Conservation (phyloP, 495 filamentous ascomycete species). For the Durotheca rogersii region DNA sequence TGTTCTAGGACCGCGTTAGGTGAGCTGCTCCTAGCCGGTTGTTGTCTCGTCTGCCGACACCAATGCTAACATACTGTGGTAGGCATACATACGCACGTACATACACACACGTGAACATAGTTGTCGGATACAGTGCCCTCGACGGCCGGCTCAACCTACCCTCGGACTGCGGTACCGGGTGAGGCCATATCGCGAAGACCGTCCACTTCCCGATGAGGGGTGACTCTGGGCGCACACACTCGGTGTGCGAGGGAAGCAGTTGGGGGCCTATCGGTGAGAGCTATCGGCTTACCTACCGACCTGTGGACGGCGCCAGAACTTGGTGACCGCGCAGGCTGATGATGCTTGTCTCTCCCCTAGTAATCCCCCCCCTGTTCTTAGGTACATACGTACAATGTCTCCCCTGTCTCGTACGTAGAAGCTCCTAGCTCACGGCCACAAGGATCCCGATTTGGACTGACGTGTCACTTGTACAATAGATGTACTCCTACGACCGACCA, state of each 20-base stretch:
- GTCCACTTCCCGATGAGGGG: slow-evolving; percentile 20
- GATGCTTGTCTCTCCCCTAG: slow-evolving; percentile 2
- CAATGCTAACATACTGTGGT: no score
- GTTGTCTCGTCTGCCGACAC: no score
- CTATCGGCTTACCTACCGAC: slow-evolving; percentile 11
- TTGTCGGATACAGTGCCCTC: no score
- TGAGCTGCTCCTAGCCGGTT: slow-evolving; percentile 14
- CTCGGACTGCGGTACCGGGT: slow-evolving; percentile 15
- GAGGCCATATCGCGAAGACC: slow-evolving; percentile 5
- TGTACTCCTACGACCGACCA: slow-evolving; percentile 19
- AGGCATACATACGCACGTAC: no score
- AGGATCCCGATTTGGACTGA: slow-evolving; percentile 22
- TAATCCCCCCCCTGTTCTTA: slow-evolving; percentile 11
- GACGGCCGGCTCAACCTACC: slow-evolving; percentile 21
- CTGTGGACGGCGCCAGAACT: slow-evolving; percentile 11
- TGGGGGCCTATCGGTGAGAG: slow-evolving; percentile 22
- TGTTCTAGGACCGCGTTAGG: slow-evolving; percentile 14
- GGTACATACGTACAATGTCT: neutral
- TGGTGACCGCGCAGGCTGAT: slow-evolving; percentile 14
- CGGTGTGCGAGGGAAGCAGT: slow-evolving; percentile 16
- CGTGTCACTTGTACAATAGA: slow-evolving; percentile 21
- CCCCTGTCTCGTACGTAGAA: slow-evolving; percentile 14
- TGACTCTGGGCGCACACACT: slow-evolving; percentile 5
- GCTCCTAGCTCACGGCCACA: slow-evolving; percentile 7
- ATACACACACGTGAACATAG: no score